phyloP scores from a whole-genome alignment of 1,284 basidiomycete species.

The Moesziomyces sp. region DNA sequence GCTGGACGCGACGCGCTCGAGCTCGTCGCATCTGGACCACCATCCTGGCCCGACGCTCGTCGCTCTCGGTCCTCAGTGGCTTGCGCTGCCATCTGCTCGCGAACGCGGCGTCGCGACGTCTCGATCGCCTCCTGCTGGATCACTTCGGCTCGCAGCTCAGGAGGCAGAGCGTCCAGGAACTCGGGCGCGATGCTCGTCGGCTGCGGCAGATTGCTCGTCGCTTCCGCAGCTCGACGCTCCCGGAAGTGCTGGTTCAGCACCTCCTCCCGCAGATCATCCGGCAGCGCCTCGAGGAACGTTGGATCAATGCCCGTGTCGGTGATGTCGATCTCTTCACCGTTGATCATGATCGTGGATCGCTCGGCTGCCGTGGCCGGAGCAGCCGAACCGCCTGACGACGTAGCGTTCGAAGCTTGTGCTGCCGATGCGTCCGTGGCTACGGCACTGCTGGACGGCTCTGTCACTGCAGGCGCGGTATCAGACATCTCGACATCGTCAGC shows the following conservation, averaged over 20 bases:
- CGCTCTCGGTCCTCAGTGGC: conserved; percentile 11
- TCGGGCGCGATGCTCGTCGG: conserved; percentile 88
- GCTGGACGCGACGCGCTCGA: background rate
- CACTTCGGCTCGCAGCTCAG: conserved; percentile 95
- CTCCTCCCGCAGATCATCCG: conserved; percentile 98
- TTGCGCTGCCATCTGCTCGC: conserved; percentile 43
- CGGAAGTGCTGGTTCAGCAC: conserved; percentile 97
- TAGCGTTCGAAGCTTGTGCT: conserved; percentile 7
- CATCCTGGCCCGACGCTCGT: conserved; percentile 10
- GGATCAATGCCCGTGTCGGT: conserved; percentile 99
- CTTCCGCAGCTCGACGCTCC: conserved; percentile 74
- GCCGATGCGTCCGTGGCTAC: conserved; percentile 13
- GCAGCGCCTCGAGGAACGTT: conserved; percentile 95
- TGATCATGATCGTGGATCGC: conserved; percentile 71
- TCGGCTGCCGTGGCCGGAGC: conserved; percentile 12
- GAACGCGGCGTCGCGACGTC: conserved; percentile 70
- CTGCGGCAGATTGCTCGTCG: conserved; percentile 72
- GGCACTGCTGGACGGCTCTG: conserved; percentile 3
- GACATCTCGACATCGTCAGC: conserved; percentile 61
- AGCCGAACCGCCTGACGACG: conserved; percentile 2
- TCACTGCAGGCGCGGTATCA: conserved; percentile 28
- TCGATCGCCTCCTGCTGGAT: conserved; percentile 92
- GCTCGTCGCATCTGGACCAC: conserved; percentile 4
- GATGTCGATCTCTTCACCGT: conserved; percentile 94
- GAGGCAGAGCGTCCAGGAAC: conserved; percentile 94